These are phyloP conservation scores for Datura wrightii DNA, from an alignment of 257 asterid species.

Conservation along the genomic window DNA sequence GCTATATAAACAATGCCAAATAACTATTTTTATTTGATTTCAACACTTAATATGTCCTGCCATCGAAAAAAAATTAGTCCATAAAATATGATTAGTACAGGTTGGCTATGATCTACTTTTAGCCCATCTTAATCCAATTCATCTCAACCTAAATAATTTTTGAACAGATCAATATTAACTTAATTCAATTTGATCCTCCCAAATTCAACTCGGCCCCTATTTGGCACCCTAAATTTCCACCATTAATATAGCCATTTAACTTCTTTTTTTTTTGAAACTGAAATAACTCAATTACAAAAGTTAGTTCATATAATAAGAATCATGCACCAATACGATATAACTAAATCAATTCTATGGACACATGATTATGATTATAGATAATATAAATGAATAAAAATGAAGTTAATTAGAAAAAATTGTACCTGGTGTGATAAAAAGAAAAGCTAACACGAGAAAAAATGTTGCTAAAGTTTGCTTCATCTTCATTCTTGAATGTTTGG, in stretches of 20 bases:
- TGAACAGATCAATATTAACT: not conserved
- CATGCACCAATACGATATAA: not conserved
- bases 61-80: not conserved
- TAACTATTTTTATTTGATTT: not conserved
- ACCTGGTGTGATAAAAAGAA: not conserved
- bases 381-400: not conserved
- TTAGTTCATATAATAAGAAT: not conserved
- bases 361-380: not conserved
- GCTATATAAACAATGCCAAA: not conserved
- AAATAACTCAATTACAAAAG: not conserved
- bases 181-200: not conserved
- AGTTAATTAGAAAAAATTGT: not conserved
- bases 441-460: not conserved
- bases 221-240: not conserved
- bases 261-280: no score
- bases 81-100: not conserved
- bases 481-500: not conserved
- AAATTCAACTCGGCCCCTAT: not conserved
- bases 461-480: not conserved
- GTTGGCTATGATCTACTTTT: not conserved
- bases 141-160: not conserved
- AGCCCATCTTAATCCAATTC: no score
- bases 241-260: not conserved
- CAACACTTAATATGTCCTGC: not conserved
- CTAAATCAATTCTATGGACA: not conserved